Conservation (phyloP, 1,284 basidiomycete species). For the Trichosporon faecale region DNA sequence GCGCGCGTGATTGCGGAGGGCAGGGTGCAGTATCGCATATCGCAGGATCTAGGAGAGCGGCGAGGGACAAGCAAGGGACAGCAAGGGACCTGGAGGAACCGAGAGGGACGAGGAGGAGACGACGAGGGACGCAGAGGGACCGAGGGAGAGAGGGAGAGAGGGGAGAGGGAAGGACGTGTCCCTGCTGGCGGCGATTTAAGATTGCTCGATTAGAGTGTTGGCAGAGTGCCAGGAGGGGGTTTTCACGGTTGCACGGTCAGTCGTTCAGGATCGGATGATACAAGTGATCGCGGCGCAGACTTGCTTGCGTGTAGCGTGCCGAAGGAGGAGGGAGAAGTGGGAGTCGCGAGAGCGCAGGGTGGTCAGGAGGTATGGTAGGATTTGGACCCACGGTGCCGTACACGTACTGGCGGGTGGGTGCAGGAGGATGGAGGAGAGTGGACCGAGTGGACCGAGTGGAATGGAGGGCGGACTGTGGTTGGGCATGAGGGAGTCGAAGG, state of each 20-base stretch:
- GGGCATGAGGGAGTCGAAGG: background rate
- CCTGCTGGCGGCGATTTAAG: background rate
- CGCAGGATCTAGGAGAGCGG: background rate
- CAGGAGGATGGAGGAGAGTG: background rate
- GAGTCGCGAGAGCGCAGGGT: background rate
- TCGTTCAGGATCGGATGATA: background rate
- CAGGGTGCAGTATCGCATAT: background rate
- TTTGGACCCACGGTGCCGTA: background rate
- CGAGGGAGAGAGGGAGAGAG: background rate
- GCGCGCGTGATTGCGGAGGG: background rate
- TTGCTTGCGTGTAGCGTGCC: background rate
- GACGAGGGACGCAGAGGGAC: background rate
- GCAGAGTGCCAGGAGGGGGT: background rate
- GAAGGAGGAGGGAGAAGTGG: background rate
- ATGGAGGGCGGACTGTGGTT: background rate
- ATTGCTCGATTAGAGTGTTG: background rate
- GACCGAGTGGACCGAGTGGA: background rate
- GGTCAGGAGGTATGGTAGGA: background rate
- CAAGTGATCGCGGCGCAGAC: background rate
- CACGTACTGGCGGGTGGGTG: too few species aligned
- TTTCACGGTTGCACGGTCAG: background rate
- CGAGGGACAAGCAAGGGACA: background rate
- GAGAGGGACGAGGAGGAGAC: background rate
- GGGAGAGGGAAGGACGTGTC: background rate
- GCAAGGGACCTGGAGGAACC: background rate